Base-by-base conservation (phyloP, 805 yeast genomes). In the Pichia ethanolica region DNA sequence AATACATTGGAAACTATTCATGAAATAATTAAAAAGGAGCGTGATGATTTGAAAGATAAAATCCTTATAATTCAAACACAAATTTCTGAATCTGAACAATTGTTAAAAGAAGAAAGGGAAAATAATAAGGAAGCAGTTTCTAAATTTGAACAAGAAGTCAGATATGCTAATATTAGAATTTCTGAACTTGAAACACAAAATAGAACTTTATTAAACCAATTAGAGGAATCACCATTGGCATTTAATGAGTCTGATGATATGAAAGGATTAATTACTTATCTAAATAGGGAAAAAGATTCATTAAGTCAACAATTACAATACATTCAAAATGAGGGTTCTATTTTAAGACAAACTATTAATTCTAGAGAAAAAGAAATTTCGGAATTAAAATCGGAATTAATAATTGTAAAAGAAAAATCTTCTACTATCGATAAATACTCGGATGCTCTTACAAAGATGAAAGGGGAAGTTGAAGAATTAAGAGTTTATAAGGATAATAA, bases 281-380 rank as follows among this genome's bases (percentile, higher is more conserved):
- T 89, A 50, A 82, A 90, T 42, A 79, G 83, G 53, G 95, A 87
- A 56, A 85, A 83, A 58, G 95, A 89, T 53, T 71, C 82, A 5
- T 72, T 82, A 1, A 83, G 80, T 44, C 74, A 81, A 8, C 85
- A 82, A 56, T 68, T 80, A 33, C 78, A 77, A 42, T 67, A 71
- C 37, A 64, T 75, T 4, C 61, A 66, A 10, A 78, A 80, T 50
- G 93, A 86, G 56, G 73, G 74, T 49, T 71, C 69, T 36, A 69
- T 77, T 37, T 65, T 81, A 32, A 74, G 78, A 53, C 78, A 77
- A 51, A 73, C 74, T 37, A 67, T 84, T 39, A 71, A 71, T 1
- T 66, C 71, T 46, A 63, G 74, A 3, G 71, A 67, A 32, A 59
- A 73, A 41, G 85, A 84, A 53, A 64, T 86, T 13, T 75, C 71